Evolutionary conservation across 2,329 filamentous ascomycete species (phyloP).

Genomic region (Botrytis elliptica): DNA sequence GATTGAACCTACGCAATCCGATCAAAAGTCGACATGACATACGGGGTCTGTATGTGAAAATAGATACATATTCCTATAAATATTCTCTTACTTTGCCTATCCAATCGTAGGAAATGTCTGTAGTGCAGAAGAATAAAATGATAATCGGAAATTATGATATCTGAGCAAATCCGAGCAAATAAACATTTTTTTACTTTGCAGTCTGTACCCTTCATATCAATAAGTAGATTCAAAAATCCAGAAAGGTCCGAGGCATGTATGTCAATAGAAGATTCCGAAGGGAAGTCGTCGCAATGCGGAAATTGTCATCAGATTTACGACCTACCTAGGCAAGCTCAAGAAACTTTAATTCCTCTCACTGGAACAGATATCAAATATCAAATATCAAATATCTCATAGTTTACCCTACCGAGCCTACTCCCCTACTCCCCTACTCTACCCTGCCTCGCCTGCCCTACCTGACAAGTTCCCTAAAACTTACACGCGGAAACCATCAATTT

Average conservation of each 20-base stretch:
- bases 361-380: not conserved
- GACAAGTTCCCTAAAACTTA: not conserved
- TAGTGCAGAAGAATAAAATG: not conserved
- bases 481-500: not conserved
- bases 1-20: not conserved
- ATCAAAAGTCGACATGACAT: not conserved
- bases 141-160: not conserved
- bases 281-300: not conserved
- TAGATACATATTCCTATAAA: not conserved
- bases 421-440: not conserved
- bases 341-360: not conserved
- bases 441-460: not conserved
- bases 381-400: not conserved
- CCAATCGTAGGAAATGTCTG: not conserved
- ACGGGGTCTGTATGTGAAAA: not conserved
- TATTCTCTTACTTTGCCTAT: not conserved
- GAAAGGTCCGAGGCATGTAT: not conserved
- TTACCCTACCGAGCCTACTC: not conserved
- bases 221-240: not conserved
- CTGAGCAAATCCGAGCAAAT: slow-evolving; percentile 5
- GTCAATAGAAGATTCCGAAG: not conserved
- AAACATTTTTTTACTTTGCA: not conserved
- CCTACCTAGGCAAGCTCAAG: not conserved
- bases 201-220: not conserved
- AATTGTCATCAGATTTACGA: not conserved